These are phyloP conservation scores for Diaporthe vaccinii DNA, from an alignment of 2,329 filamentous ascomycete species.

Conservation along the genomic window DNA sequence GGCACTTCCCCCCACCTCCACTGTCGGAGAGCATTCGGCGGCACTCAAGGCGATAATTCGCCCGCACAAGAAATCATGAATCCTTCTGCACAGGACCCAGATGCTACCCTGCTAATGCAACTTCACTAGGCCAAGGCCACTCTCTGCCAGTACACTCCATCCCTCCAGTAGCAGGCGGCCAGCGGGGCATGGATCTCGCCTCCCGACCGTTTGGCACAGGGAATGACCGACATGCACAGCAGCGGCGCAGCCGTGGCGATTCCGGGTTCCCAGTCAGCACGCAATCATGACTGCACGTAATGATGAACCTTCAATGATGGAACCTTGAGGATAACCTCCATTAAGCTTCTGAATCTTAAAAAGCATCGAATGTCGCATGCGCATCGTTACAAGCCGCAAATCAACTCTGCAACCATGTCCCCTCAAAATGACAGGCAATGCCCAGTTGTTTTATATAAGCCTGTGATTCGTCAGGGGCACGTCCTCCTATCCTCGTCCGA, in stretches of 20 bases:
- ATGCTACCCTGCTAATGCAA: conserved; percentile 6
- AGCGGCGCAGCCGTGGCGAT: conserved; percentile 3
- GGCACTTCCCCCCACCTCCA: neutral
- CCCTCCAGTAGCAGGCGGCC: neutral
- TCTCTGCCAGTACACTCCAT: neutral
- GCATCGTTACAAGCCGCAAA: neutral
- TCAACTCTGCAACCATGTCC: neutral
- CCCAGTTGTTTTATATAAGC: neutral
- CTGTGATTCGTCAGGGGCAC: neutral
- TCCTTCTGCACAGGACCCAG: conserved; percentile 23
- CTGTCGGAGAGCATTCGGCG: neutral
- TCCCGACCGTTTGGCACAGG: conserved; percentile 4
- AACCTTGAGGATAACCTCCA: neutral
- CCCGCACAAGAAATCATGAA: neutral
- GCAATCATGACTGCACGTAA: neutral
- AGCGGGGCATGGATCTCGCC: neutral
- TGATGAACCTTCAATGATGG: too few relatives aligned
- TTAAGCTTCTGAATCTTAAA: neutral
- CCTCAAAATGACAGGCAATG: neutral
- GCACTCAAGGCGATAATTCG: neutral
- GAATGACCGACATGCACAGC: neutral
- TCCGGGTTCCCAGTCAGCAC: neutral
- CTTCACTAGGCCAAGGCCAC: neutral
- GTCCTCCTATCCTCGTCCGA: conserved; percentile 9
- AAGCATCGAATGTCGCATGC: too few relatives aligned